A percentile compares a stretch with the other conserved stretches of the same genome.
Evolutionary conservation across 176 grass and related monocot species (phyloP).

Genomic region (Coix lacrymajobi): DNA sequence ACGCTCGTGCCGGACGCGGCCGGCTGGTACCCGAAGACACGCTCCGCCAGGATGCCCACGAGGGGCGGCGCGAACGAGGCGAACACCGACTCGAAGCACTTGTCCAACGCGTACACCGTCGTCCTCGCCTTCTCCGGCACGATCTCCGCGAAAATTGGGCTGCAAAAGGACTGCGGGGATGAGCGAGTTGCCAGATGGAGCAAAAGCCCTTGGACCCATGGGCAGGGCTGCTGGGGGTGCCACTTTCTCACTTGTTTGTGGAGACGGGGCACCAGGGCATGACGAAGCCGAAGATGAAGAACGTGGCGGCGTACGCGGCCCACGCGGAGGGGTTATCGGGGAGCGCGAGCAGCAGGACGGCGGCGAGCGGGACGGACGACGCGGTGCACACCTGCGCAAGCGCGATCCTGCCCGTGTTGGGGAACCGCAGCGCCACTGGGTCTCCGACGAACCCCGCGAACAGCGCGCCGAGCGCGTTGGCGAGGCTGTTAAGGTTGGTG

Average conservation of each 20-base stretch:
- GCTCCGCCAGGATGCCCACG: constrained; percentile 51
- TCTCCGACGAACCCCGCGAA: constrained; percentile 33
- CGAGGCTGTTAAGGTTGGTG: constrained; percentile 1
- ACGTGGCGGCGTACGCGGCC: constrained; percentile 9
- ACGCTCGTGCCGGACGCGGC: neutral
- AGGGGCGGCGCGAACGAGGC: constrained; percentile 51
- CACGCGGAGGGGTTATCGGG: neutral
- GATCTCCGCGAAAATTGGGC: constrained; percentile 58
- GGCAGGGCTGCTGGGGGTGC: neutral
- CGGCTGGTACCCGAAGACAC: constrained; percentile 40
- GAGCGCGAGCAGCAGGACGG: constrained; percentile 21
- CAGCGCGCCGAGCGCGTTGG: constrained; percentile 24
- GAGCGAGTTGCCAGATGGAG: neutral
- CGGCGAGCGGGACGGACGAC: constrained; percentile 15
- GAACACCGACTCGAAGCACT: constrained; percentile 52
- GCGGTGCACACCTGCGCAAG: constrained; percentile 43
- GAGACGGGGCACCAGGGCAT: constrained; percentile 21
- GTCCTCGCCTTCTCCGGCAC: constrained; percentile 52
- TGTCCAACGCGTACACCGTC: constrained; percentile 67
- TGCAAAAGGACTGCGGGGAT: neutral
- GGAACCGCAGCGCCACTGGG: constrained; percentile 20
- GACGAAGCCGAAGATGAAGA: constrained; percentile 32
- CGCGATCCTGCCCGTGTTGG: constrained; percentile 30
- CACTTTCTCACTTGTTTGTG: constrained; percentile 38
- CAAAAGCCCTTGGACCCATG: neutral